Conservation (phyloP, 345 rosid genomes). For the Excoecaria cochinchinensis region DNA sequence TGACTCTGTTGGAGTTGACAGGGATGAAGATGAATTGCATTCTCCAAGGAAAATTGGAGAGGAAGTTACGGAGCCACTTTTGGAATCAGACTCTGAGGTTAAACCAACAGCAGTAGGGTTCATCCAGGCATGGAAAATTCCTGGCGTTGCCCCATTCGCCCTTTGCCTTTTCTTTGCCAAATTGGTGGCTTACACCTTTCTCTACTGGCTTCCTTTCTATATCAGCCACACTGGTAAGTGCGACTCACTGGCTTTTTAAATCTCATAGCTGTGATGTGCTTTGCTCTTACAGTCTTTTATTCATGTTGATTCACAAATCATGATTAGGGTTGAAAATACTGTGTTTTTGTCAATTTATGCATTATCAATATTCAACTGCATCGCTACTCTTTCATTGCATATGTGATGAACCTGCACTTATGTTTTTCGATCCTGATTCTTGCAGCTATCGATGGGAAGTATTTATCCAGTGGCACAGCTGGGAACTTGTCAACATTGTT, state of each 20-base stretch:
- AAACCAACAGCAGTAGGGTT: slow-evolving; percentile 74
- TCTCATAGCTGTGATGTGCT: neutral
- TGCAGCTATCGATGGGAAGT: slow-evolving; percentile 82
- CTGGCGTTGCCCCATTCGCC: slow-evolving; percentile 94
- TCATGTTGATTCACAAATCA: no score
- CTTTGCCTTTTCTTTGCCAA: slow-evolving; percentile 92
- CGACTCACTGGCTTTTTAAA: neutral
- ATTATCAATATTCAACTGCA: neutral
- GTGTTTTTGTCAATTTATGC: neutral
- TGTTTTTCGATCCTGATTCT: neutral
- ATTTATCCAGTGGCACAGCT: slow-evolving; percentile 66
- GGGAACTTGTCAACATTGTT: slow-evolving; percentile 88
- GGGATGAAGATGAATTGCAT: slow-evolving; percentile 47
- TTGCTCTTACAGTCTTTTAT: neutral
- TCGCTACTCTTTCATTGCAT: neutral
- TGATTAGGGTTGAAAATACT: neutral
- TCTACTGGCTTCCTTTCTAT: slow-evolving; percentile 98
- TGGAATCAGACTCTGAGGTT: slow-evolving; percentile 37
- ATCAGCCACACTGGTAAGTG: slow-evolving; percentile 81
- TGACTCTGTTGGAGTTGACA: slow-evolving; percentile 60
- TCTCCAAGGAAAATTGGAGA: slow-evolving; percentile 52
- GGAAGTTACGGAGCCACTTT: slow-evolving; percentile 47
- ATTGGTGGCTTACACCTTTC: slow-evolving; percentile 93
- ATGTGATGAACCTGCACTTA: neutral
- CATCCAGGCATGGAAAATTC: slow-evolving; percentile 91